phyloP scores from a whole-genome alignment of 2,329 filamentous ascomycete genomes.

The Mycogone perniciosa region DNA sequence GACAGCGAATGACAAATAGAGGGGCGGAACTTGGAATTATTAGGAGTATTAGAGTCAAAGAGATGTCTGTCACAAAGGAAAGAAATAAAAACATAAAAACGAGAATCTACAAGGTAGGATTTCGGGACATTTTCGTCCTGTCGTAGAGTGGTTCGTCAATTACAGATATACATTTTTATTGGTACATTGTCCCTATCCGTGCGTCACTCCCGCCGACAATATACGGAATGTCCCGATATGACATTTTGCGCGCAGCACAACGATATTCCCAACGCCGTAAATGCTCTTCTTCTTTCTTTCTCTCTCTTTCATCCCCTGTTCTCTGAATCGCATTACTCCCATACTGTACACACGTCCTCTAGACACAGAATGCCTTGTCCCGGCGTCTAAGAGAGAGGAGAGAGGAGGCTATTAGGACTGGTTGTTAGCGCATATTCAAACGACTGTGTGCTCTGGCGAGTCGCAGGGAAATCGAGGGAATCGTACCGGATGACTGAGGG shows the following conservation, averaged over 20 bases:
- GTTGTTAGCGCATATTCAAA: slow-evolving; percentile 13
- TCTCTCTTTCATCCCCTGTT: background rate
- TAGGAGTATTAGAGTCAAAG: no score
- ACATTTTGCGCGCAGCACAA: background rate
- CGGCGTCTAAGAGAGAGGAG: slow-evolving; percentile 51
- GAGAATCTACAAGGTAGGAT: background rate
- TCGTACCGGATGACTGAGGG: slow-evolving; percentile 61
- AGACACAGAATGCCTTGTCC: background rate
- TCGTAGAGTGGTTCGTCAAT: slow-evolving; percentile 1
- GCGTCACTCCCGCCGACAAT: background rate
- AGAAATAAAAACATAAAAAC: background rate
- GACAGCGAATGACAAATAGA: background rate
- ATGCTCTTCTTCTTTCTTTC: slow-evolving; percentile 17
- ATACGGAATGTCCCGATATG: background rate
- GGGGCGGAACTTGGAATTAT: background rate
- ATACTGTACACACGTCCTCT: slow-evolving; percentile 8
- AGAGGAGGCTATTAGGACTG: slow-evolving; percentile 46
- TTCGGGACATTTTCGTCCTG: background rate
- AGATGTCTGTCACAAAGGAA: background rate
- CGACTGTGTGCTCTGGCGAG: background rate
- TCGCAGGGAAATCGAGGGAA: background rate
- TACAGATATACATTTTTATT: slow-evolving; percentile 11
- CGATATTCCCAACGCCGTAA: slow-evolving; percentile 19
- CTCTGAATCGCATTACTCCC: background rate
- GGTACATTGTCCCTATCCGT: slow-evolving; percentile 6